Conservation (phyloP, 1,139 yeast species). For the Pichia sp. region DNA sequence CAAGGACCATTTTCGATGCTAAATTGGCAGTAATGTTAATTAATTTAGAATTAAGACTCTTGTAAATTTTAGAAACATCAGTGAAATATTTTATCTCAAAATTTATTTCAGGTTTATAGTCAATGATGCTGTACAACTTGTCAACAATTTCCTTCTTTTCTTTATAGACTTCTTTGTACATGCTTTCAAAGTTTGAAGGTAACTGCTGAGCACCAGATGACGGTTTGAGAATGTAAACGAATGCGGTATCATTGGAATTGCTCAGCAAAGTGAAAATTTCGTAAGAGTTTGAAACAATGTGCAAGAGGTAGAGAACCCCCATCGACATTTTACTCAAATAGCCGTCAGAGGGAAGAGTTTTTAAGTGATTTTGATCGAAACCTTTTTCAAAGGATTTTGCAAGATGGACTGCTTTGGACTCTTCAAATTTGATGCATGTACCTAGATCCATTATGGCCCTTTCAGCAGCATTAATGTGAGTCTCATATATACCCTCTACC, state of each 20-base stretch:
- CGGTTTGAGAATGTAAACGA: slow-evolving; percentile 65
- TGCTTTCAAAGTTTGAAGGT: slow-evolving; percentile 47
- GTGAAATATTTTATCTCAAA: slow-evolving; percentile 52
- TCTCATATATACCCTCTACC: slow-evolving; percentile 73
- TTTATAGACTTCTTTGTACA: slow-evolving; percentile 52
- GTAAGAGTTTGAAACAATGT: slow-evolving; percentile 69
- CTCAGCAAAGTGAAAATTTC: slow-evolving; percentile 69
- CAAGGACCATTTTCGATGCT: slow-evolving; percentile 61
- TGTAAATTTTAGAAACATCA: slow-evolving; percentile 48
- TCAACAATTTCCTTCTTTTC: slow-evolving; percentile 46
- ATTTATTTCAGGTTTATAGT: slow-evolving; percentile 46
- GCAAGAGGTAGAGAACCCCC: slow-evolving; percentile 66
- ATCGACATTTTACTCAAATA: slow-evolving; percentile 54
- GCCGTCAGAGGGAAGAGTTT: slow-evolving; percentile 39
- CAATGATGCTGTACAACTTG: slow-evolving; percentile 42
- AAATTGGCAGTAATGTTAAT: slow-evolving; percentile 61
- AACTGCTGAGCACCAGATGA: slow-evolving; percentile 64
- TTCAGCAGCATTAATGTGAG: slow-evolving; percentile 62
- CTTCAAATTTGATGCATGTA: slow-evolving; percentile 62
- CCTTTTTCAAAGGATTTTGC: slow-evolving; percentile 86
- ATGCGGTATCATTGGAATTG: slow-evolving; percentile 55
- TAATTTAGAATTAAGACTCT: slow-evolving; percentile 50
- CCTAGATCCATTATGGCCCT: slow-evolving; percentile 81
- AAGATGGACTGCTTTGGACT: slow-evolving; percentile 70
- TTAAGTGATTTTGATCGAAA: slow-evolving; percentile 61